Evolutionary conservation across 345 rosid species (phyloP), one percentile per base, ranked within the genome.

Genomic region (Pistacia atlantica): DNA sequence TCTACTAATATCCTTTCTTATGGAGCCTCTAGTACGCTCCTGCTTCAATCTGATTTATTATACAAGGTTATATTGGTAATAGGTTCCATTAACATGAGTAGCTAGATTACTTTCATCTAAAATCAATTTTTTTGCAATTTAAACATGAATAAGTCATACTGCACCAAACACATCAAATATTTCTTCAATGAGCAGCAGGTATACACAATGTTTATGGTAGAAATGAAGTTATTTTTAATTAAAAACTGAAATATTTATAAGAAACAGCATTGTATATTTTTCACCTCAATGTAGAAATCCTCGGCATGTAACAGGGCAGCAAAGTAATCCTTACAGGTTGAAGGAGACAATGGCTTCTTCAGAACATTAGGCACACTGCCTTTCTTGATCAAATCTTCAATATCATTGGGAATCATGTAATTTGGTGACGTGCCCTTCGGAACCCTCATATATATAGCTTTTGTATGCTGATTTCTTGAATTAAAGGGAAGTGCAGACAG

Each of bases 301-400:
- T 85, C 88, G 2, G 86, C 82, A 83, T 83, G 77, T 7, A 85
- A 78, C 65, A 85, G 81, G 54, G 84, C 80, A 28, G 81, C 70
- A 69, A 83, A 85, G 59, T 71, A 70, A 25, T 78, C 79, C 63
- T 48, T 76, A 71, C 82, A 85, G 1, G 80, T 72, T 25, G 80
- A 65, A 2, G 67, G 59, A 68, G 80, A 72, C 58, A 82, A 46
- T 5, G 77, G 75, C 31, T 38, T 69, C 11, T 56, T 25, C 38
- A 85, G 76, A 67, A 82, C 75, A 55, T 14, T 13, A 49, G 86
- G 86, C 48, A 73, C 83, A 42, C 11, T 46, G 18, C 76, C 79
- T 51, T 67, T 79, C 78, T 71, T 68, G 45, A 83, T 76, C 57
- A 79, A 35, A 38, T 54, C 72, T 61, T 80, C 31, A 0, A 80